Conservation (phyloP, 257 asterid genomes). For the Solanum ossicruentum region DNA sequence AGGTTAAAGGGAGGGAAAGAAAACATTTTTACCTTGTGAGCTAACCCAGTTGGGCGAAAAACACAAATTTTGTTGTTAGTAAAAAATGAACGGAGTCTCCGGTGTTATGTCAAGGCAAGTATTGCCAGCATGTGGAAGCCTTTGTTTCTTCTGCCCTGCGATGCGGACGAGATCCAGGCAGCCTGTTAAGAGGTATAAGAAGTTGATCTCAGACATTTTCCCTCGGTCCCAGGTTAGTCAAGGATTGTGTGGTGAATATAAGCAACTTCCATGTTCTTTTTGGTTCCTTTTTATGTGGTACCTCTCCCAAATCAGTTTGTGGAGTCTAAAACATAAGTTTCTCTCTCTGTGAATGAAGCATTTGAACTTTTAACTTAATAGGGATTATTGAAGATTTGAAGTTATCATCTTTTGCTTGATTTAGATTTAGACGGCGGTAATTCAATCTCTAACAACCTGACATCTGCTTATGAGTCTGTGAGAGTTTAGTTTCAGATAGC, state of each 20-base stretch:
- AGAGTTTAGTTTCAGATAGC: neutral
- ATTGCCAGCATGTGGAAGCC: constrained; percentile 82
- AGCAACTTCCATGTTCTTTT: neutral
- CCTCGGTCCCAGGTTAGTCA: constrained; percentile 72
- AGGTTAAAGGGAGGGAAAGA: constrained; percentile 52
- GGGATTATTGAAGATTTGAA: neutral
- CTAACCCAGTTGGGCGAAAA: constrained; percentile 3
- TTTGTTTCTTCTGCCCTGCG: constrained; percentile 92
- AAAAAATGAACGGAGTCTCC: constrained; percentile 62
- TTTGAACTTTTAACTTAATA: neutral
- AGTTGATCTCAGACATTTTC: constrained; percentile 83
- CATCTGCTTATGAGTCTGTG: neutral
- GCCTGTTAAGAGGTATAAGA: constrained; percentile 98
- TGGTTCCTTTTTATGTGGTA: neutral
- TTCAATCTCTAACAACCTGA: neutral
- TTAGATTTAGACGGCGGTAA: neutral
- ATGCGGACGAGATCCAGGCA: constrained; percentile 92
- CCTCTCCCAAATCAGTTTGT: neutral
- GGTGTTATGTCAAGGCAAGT: constrained; percentile 92
- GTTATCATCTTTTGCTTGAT: neutral
- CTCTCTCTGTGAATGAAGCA: neutral
- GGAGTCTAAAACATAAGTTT: neutral
- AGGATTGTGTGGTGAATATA: neutral
- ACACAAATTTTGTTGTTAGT: neutral
- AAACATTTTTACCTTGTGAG: constrained; percentile 19